Conservation (phyloP, 208 protist genomes). For the Vickermania spadyakhi region DNA sequence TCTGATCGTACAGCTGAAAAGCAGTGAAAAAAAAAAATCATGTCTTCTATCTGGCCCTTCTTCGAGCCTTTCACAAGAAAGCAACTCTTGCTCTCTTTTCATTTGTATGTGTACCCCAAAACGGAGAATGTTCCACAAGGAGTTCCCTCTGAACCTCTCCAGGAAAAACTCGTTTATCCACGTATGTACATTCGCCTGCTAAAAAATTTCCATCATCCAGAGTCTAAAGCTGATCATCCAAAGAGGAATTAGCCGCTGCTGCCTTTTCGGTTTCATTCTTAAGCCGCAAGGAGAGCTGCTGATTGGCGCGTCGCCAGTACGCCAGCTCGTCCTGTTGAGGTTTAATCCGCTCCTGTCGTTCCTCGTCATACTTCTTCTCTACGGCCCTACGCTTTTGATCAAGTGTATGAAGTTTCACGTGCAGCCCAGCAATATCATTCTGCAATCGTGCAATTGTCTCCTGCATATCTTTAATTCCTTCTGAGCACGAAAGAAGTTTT, state of each 20-base stretch:
- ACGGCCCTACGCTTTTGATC: conserved; percentile 25
- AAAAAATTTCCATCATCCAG: neutral
- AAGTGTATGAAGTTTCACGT: conserved; percentile 5
- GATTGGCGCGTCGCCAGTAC: conserved; percentile 92
- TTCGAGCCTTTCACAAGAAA: too few relatives aligned
- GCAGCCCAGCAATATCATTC: neutral
- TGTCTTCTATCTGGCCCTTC: too few relatives aligned
- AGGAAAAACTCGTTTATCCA: too few relatives aligned
- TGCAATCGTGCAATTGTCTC: neutral
- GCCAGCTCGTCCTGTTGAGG: conserved; percentile 91
- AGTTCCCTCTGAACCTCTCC: too few relatives aligned
- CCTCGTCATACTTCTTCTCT: conserved; percentile 23
- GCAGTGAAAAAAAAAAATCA: too few relatives aligned
- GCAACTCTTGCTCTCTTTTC: too few relatives aligned
- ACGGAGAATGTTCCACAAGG: too few relatives aligned
- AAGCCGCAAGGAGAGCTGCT: conserved; percentile 89
- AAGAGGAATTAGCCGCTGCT: neutral
- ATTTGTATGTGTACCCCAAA: too few relatives aligned
- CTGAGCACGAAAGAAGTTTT: conserved; percentile 15
- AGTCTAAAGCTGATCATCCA: neutral
- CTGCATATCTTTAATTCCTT: neutral
- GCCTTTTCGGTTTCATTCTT: conserved; percentile 78
- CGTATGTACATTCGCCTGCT: neutral
- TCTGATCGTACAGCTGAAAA: too few relatives aligned
- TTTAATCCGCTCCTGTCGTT: conserved; percentile 43